These are phyloP conservation scores for Nephelium lappaceum DNA, from an alignment of 345 rosid species.

Conservation along the genomic window DNA sequence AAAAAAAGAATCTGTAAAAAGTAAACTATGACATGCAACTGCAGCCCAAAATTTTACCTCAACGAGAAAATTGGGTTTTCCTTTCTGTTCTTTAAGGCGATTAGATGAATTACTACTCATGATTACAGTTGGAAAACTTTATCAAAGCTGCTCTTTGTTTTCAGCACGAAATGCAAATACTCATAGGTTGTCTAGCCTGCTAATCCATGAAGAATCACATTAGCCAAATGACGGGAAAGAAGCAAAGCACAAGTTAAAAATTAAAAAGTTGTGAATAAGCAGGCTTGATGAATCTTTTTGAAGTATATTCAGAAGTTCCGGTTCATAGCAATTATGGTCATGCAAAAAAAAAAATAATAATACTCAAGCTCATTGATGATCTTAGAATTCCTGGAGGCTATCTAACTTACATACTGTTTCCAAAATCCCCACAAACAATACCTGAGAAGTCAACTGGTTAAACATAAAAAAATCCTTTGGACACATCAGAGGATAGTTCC, in stretches of 20 bases:
- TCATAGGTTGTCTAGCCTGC: conserved; percentile 15
- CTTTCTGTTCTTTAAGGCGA: conserved; percentile 44
- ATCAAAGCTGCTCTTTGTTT: conserved; percentile 5
- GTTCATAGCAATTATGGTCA: not conserved
- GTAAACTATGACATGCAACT: conserved; percentile 18
- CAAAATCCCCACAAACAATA: not conserved
- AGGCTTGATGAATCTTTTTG: not conserved
- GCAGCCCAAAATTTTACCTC: conserved; percentile 48
- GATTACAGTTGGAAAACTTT: conserved; percentile 26
- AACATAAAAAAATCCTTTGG: not conserved
- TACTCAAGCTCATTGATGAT: not conserved
- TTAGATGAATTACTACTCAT: conserved; percentile 35
- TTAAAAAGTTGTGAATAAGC: not conserved
- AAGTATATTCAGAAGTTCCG: not conserved
- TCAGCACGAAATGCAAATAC: conserved; percentile 1
- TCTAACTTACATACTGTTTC: not conserved
- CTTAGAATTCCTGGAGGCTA: not conserved
- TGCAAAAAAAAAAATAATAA: not conserved
- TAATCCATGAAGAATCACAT: not conserved
- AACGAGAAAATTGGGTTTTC: conserved; percentile 43
- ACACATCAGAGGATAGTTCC: not conserved
- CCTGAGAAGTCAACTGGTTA: not conserved
- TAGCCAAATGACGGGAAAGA: not conserved
- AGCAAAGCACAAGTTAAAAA: not conserved
- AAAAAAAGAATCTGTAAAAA: not conserved